Percentiles rank a stretch among this genome's conserved stretches.
phyloP scores from a whole-genome alignment of 805 yeast genomes.

The Myxozyma mucilagina region DNA sequence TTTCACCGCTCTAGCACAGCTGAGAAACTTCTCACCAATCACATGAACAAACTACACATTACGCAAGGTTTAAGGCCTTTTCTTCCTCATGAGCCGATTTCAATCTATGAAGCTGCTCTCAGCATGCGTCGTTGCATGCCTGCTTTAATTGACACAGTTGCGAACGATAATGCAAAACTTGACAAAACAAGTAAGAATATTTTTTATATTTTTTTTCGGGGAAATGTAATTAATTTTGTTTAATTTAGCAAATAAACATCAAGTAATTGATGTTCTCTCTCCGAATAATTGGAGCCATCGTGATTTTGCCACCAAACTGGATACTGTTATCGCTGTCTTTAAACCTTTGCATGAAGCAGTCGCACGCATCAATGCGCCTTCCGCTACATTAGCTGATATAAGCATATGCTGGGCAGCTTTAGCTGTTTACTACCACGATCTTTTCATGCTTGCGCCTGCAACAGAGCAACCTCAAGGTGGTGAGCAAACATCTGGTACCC shows the following conservation, averaged over 20 bases:
- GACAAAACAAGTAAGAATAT: slow-evolving; percentile 12
- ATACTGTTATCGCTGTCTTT: slow-evolving; percentile 15
- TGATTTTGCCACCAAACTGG: slow-evolving; percentile 22
- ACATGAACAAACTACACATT: slow-evolving; percentile 13
- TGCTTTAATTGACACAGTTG: slow-evolving; percentile 11
- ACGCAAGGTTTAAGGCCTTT: slow-evolving; percentile 9
- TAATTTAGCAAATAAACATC: slow-evolving; percentile 10
- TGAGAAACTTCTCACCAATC: slow-evolving; percentile 5
- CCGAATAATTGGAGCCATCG: slow-evolving; percentile 21
- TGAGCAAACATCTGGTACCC: background rate
- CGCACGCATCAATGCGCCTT: slow-evolving; percentile 5
- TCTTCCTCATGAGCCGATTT: slow-evolving; percentile 12
- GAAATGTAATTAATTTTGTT: background rate
- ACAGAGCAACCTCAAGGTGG: background rate
- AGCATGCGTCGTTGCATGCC: slow-evolving; percentile 24
- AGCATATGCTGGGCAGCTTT: slow-evolving; percentile 27
- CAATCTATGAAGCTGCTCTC: slow-evolving; percentile 21
- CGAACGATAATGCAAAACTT: slow-evolving; percentile 8
- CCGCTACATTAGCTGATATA: slow-evolving; percentile 23
- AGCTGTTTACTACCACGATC: slow-evolving; percentile 22
- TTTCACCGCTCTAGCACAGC: slow-evolving; percentile 23
- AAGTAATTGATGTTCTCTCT: slow-evolving; percentile 17
- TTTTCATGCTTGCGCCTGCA: slow-evolving; percentile 6
- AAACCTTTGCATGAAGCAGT: slow-evolving; percentile 22
- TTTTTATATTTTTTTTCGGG: background rate